phyloP scores from a whole-genome alignment of 768 basidiomycete species.

The Butyriboletus loyo region DNA sequence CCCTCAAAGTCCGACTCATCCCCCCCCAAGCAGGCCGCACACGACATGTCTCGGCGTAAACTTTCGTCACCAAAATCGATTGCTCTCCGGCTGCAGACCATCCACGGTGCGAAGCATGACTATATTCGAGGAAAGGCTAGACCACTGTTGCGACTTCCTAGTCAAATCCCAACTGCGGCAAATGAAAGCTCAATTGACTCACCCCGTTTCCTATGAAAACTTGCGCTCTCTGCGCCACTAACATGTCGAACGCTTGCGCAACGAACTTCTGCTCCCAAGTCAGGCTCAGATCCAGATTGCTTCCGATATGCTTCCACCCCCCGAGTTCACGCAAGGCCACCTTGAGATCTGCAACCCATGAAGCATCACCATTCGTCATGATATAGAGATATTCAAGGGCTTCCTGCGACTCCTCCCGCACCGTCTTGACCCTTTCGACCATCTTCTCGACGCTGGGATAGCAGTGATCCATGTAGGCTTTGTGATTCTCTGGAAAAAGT shows the following conservation, averaged over 20 bases:
- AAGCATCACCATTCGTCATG: slow-evolving; percentile 42
- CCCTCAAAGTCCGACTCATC: neutral
- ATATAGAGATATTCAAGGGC: slow-evolving; percentile 41
- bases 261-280: slow-evolving; percentile 42
- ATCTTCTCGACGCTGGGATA: slow-evolving; percentile 41
- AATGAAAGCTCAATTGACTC: slow-evolving; percentile 17
- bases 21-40: neutral
- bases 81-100: slow-evolving; percentile 26
- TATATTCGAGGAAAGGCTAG: slow-evolving; percentile 39
- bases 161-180: neutral
- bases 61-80: slow-evolving; percentile 33
- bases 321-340: slow-evolving; percentile 29
- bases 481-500: slow-evolving; percentile 18
- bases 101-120: slow-evolving; percentile 36
- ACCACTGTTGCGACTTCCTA: slow-evolving; percentile 30
- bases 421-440: slow-evolving; percentile 34
- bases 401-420: slow-evolving; percentile 25
- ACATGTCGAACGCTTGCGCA: slow-evolving; percentile 50
- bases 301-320: slow-evolving; percentile 38
- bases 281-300: slow-evolving; percentile 39
- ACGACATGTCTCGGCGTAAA: no score
- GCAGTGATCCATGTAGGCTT: slow-evolving; percentile 38
- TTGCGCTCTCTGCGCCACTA: slow-evolving; percentile 43
- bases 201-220: slow-evolving; percentile 53
- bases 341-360: slow-evolving; percentile 41